Evolutionary conservation across 2,329 filamentous ascomycete genomes (phyloP).

Genomic region (Alternaria sp.): DNA sequence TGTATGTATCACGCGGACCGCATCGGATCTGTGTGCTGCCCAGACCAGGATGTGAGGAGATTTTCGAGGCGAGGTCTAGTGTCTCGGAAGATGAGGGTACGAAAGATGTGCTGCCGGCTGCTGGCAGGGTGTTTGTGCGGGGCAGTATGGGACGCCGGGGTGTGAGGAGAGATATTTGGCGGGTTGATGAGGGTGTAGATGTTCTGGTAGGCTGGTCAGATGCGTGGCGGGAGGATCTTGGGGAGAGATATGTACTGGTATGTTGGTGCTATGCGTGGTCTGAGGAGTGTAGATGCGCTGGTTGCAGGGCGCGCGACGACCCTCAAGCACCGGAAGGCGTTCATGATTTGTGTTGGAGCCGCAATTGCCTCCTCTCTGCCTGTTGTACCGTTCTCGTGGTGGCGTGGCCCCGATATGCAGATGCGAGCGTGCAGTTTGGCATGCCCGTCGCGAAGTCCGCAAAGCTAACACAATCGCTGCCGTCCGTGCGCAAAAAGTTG

Average conservation of each 20-base stretch:
- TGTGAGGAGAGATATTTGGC: conserved; percentile 41
- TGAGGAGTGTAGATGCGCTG: conserved; percentile 29
- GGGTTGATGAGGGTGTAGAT: conserved; percentile 20
- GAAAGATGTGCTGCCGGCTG: conserved; percentile 24
- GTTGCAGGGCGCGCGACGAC: conserved; percentile 32
- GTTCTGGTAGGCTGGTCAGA: conserved; percentile 11
- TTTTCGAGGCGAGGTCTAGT: conserved; percentile 48
- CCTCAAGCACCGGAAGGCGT: conserved; percentile 44
- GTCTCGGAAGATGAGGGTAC: conserved; percentile 26
- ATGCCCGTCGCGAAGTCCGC: conserved; percentile 25
- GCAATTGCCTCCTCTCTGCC: conserved; percentile 5
- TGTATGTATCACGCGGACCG: conserved; percentile 65
- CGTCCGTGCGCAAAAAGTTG: conserved; percentile 47
- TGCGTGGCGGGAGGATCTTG: neutral
- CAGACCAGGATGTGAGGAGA: conserved; percentile 50
- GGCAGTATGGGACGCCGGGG: conserved; percentile 40
- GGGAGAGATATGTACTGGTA: conserved; percentile 29
- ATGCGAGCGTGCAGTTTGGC: neutral
- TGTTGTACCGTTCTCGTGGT: neutral
- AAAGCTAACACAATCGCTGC: conserved; percentile 24
- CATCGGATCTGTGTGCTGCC: conserved; percentile 54
- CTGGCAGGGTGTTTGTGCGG: conserved; percentile 23
- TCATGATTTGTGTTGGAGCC: conserved; percentile 34
- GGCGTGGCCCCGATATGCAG: neutral
- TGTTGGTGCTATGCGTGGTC: conserved; percentile 24